Base-by-base conservation (phyloP, 2,329 filamentous ascomycete genomes). In the Coleophoma cylindrospora region DNA sequence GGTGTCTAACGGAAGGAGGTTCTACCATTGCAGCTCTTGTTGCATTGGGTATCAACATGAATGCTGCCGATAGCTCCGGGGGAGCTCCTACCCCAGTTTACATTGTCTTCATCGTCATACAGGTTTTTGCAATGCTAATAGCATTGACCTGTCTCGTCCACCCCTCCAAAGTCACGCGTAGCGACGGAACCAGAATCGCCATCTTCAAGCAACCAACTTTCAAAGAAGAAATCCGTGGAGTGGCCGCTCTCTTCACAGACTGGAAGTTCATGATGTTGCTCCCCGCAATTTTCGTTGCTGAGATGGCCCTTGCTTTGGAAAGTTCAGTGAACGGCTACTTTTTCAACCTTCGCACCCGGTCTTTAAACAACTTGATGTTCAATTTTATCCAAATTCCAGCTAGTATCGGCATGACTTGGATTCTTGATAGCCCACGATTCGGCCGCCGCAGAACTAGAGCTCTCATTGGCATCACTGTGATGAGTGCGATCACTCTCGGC, bases 31-130 rank as follows among this genome's bases (percentile, higher is more conserved):
- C 43, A 15, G 22, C 17, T 10, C 21, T 45, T 41, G 48, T 50
- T 11, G 37, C 43, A 10, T 32, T 50, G 2, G 49, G 36, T 4
- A 47, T 47, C 36, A 43, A 47, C 27, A 32, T 43, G 6, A n/a
- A 34, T 27, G 22, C 11, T 11, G 22, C 36, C 14, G 2, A 13
- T 13, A 27, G 27, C 27, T 7, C 27, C 9, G 14, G 34, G 5
- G 44, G 49, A 7, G 44, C 43, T 14, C 49, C 49, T 14, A 21
- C 41, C n/a, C 43, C 37, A 2, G 36, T 50, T 15, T 50, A 50
- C 34, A 37, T 50, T n/a, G 37, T 47, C 32, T 50, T 50, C 21
- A 47, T 47, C 7, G 34, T 47, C 15, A 22, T 47, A 13, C 43
- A 47, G 33, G 32, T 33, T 27, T 50, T 47, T 32, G 49, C 49